phyloP scores from a whole-genome alignment of 2,329 filamentous ascomycete genomes.

The Stromatinia cepivora region DNA sequence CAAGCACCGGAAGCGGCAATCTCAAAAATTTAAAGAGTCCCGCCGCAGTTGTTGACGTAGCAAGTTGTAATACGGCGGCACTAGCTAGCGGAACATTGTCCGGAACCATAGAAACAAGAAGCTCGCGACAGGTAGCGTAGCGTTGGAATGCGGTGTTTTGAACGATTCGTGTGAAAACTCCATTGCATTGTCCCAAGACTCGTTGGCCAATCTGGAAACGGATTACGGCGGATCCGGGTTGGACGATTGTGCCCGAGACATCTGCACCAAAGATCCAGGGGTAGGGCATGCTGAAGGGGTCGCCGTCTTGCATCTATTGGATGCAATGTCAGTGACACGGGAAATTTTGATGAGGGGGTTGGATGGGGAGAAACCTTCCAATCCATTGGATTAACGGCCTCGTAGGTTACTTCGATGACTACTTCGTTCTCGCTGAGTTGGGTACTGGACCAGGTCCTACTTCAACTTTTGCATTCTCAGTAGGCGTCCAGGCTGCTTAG shows the following conservation, averaged over 20 bases:
- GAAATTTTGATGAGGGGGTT: conserved; percentile 19
- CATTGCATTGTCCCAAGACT: conserved; percentile 35
- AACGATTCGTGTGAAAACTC: conserved; percentile 29
- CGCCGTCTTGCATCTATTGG: conserved; percentile 28
- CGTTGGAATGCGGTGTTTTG: conserved; percentile 40
- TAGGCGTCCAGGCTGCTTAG: conserved; percentile 33
- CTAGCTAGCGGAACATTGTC: conserved; percentile 39
- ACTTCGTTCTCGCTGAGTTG: conserved; percentile 38
- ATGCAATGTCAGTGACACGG: background rate
- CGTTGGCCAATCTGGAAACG: conserved; percentile 44
- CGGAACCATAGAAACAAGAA: conserved; percentile 34
- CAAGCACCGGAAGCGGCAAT: conserved; percentile 26
- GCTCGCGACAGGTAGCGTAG: conserved; percentile 36
- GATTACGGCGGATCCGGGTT: conserved; percentile 48
- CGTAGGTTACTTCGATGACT: conserved; percentile 42
- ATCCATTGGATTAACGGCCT: conserved; percentile 46
- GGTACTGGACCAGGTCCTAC: conserved; percentile 44
- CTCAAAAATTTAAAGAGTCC: conserved; percentile 37
- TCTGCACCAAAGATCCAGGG: conserved; percentile 36
- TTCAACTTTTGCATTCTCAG: conserved; percentile 39
- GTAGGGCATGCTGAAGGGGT: conserved; percentile 25
- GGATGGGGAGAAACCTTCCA: conserved; percentile 34
- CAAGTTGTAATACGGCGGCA: conserved; percentile 43
- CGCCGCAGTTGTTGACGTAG: conserved; percentile 40
- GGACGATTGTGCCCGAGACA: conserved; percentile 35